Evolutionary conservation across 108 stramenopile genomes (phyloP).

Genomic region (Discostella stelligeroides): DNA sequence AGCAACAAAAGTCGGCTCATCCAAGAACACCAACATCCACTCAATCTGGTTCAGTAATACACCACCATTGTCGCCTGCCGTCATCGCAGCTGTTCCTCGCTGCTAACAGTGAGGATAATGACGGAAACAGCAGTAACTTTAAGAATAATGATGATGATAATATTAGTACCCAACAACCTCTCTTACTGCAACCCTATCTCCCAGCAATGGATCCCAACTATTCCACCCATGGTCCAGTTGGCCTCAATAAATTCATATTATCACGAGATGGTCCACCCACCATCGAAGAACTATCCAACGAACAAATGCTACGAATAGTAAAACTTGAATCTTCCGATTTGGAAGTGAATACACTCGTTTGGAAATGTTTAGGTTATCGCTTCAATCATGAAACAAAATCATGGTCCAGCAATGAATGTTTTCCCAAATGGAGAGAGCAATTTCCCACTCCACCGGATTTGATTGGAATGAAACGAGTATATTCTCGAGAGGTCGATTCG

Average conservation of each 20-base stretch:
- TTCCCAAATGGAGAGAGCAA: constrained; percentile 90
- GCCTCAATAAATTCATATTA: constrained; percentile 65
- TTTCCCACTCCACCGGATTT: constrained; percentile 93
- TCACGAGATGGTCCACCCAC: constrained; percentile 70
- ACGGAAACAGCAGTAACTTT: too few relatives aligned
- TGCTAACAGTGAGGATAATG: too few relatives aligned
- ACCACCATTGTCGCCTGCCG: too few relatives aligned
- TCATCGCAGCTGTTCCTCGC: too few relatives aligned
- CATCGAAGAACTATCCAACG: constrained; percentile 76
- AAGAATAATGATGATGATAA: too few relatives aligned
- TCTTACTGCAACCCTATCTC: constrained; percentile 58
- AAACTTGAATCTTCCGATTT: constrained; percentile 73
- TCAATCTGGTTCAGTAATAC: too few relatives aligned
- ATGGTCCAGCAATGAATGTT: constrained; percentile 77
- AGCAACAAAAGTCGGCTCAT: too few relatives aligned
- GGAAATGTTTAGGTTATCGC: constrained; percentile 95
- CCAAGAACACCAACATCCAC: too few relatives aligned
- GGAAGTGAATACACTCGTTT: constrained; percentile 90
- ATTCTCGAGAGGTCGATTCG: constrained; percentile 83
- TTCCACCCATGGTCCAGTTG: constrained; percentile 56
- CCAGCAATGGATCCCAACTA: constrained; percentile 75
- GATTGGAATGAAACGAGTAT: constrained; percentile 89
- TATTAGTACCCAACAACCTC: too few relatives aligned
- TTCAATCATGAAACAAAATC: constrained; percentile 56
- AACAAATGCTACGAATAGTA: constrained; percentile 80